These are phyloP conservation scores for Pseudogymnoascus sp. DNA, from an alignment of 2,329 filamentous ascomycete species.

Conservation along the genomic window DNA sequence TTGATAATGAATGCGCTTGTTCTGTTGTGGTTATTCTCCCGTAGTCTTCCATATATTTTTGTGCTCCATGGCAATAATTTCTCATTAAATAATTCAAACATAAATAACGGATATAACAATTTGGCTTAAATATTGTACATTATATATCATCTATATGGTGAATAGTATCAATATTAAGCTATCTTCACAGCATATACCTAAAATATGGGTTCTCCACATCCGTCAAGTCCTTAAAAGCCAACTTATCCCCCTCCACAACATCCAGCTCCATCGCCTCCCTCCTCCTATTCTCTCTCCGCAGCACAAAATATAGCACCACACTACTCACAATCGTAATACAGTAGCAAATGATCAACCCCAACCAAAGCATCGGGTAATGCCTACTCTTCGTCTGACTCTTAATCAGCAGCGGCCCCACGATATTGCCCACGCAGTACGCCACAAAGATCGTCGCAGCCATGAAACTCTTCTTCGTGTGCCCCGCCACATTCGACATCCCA, in stretches of 20 bases:
- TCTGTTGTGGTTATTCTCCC: neutral
- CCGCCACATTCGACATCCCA: conserved; percentile 61
- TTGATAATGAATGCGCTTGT: neutral
- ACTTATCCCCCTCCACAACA: conserved; percentile 51
- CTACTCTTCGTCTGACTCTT: conserved; percentile 53
- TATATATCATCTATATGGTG: neutral
- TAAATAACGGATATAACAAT: neutral
- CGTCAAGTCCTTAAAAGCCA: conserved; percentile 60
- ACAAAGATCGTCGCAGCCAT: conserved; percentile 68
- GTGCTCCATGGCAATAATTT: neutral
- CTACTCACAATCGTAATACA: conserved; percentile 57
- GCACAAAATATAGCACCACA: conserved; percentile 46
- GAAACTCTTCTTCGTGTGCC: conserved; percentile 69
- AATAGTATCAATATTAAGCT: neutral
- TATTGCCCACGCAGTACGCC: conserved; percentile 68
- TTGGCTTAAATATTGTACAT: neutral
- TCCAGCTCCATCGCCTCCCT: conserved; percentile 42
- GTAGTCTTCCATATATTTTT: neutral
- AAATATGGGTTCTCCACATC: conserved; percentile 63
- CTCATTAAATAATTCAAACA: neutral
- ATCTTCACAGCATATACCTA: conserved; percentile 36
- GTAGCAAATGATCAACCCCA: conserved; percentile 60
- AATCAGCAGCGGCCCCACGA: conserved; percentile 65
- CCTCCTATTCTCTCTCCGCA: conserved; percentile 49
- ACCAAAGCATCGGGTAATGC: conserved; percentile 66